Base-by-base conservation (phyloP, 129 eudicot genomes). In the Pseudognaphalium luteoalbum region DNA sequence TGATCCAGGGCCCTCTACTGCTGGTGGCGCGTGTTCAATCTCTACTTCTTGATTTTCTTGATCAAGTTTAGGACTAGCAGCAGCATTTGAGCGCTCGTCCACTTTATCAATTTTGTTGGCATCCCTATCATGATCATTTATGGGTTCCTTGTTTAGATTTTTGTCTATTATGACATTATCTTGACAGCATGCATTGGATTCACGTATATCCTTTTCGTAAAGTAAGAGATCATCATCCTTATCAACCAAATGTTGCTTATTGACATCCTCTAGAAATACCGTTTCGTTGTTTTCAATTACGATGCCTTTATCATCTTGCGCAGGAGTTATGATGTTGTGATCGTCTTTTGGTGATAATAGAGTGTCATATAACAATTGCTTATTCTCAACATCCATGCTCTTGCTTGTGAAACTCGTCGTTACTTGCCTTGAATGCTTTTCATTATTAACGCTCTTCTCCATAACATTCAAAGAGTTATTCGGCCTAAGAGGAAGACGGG, bases 401-500 rank as follows among this genome's bases (percentile, higher is more conserved):
- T 74, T 74, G 30, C 66, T 70, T 71, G 7, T 51, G 2, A 47
- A 75, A 41, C 58, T 76, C 25, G 25, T 68, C 57, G 29, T 44
- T 7, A 16, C 68, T 69, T 78, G 75, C 28, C 61, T 69, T 33
- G 60, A 61, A 41, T 62, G 75, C 77, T 85, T 80, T 76, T 71
- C 59, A 3, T 15, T 47, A 1, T 7, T 25, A 28, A 21, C 59
- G 22, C 7, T 54, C 29, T 61, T 71, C 37, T 66, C 79, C 76
- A 30, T 71, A 19, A 75, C 75, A 50, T 35, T 50, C 17, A 41
- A 6, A 21, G 74, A 65, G 63, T 47, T 76, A 64, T 70, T 84
- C 11, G 73, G 16, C 25, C 47, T 75, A n/a, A 76, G 77, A 72
- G 61, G 68, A 1, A 33, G 58, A 41, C 44, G 78, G 8, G 83